These are phyloP conservation scores for Tephrocybe sp. DNA, from an alignment of 768 basidiomycete genomes.

Conservation along the genomic window DNA sequence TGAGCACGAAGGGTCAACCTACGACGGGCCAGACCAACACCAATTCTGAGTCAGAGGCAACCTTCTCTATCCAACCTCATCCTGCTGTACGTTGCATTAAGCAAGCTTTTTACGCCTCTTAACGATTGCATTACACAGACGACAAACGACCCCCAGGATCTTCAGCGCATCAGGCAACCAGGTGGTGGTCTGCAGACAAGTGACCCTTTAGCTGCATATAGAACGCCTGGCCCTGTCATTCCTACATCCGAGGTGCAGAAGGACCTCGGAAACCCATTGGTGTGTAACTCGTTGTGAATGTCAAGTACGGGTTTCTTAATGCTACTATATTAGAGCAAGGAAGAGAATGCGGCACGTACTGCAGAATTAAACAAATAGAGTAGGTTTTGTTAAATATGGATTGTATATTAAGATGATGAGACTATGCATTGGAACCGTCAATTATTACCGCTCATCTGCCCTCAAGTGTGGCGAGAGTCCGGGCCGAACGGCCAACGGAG, in stretches of 20 bases:
- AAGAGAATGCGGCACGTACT: constrained; percentile 45
- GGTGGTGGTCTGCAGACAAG: constrained; percentile 37
- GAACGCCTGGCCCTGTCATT: constrained; percentile 51
- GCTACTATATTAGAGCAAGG: constrained; percentile 39
- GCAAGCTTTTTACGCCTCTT: no score
- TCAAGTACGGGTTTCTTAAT: no score
- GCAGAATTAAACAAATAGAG: constrained; percentile 45
- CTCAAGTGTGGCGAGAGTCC: no score
- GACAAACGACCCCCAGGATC: constrained; percentile 60
- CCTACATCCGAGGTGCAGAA: constrained; percentile 44
- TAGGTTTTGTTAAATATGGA: not conserved
- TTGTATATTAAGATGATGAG: no score
- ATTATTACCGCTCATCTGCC: no score
- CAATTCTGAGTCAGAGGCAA: constrained; percentile 31
- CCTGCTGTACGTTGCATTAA: constrained; percentile 51
- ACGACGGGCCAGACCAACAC: constrained; percentile 10
- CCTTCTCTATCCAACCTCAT: constrained; percentile 57
- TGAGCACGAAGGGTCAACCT: constrained; percentile 5
- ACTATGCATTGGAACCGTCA: no score
- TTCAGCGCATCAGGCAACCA: constrained; percentile 32
- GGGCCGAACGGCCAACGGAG: no score
- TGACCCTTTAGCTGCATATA: constrained; percentile 43
- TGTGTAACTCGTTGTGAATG: constrained; percentile 28
- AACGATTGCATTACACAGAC: no score
- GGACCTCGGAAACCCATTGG: constrained; percentile 48